A percentile compares a stretch with the other conserved stretches of the same genome.
Conservation (phyloP, 2,329 filamentous ascomycete species). For the Fusarium chaquense region DNA sequence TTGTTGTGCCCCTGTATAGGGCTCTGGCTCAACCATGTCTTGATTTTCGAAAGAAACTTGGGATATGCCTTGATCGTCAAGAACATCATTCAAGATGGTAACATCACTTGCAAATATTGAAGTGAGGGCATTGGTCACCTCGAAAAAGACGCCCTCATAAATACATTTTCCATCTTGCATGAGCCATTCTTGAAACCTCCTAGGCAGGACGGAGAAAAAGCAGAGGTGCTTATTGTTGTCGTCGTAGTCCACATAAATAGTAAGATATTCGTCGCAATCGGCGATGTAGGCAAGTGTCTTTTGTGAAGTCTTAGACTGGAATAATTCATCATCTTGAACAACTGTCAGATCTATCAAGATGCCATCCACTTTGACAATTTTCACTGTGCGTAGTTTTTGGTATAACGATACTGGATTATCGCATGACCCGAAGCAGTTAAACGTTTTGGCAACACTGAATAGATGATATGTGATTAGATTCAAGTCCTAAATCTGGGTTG, state of each 20-base stretch:
- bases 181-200: slow-evolving; percentile 26
- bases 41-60: slow-evolving; percentile 24
- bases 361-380: slow-evolving; percentile 4
- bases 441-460: slow-evolving; percentile 20
- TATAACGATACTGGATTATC: slow-evolving; percentile 12
- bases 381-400: slow-evolving; percentile 6
- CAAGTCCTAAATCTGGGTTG: fast-evolving
- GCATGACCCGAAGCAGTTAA: slow-evolving; percentile 13
- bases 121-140: slow-evolving; percentile 14
- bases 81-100: slow-evolving; percentile 13
- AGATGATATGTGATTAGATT: not conserved
- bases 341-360: slow-evolving; percentile 9
- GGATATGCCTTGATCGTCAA: slow-evolving; percentile 30
- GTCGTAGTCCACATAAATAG: slow-evolving; percentile 6
- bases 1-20: not conserved
- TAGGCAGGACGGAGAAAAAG: slow-evolving; percentile 19
- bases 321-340: slow-evolving; percentile 1
- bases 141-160: not conserved
- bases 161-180: not conserved
- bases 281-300: not conserved
- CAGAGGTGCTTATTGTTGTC: slow-evolving; percentile 2
- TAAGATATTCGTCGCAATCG: not conserved
- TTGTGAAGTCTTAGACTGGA: not conserved
- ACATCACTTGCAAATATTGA: slow-evolving; percentile 15
- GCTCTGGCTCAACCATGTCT: not conserved